Percentiles rank a stretch among this genome's conserved stretches.
phyloP scores from a whole-genome alignment of 768 basidiomycete genomes.

The Panaeolus papilionaceus region DNA sequence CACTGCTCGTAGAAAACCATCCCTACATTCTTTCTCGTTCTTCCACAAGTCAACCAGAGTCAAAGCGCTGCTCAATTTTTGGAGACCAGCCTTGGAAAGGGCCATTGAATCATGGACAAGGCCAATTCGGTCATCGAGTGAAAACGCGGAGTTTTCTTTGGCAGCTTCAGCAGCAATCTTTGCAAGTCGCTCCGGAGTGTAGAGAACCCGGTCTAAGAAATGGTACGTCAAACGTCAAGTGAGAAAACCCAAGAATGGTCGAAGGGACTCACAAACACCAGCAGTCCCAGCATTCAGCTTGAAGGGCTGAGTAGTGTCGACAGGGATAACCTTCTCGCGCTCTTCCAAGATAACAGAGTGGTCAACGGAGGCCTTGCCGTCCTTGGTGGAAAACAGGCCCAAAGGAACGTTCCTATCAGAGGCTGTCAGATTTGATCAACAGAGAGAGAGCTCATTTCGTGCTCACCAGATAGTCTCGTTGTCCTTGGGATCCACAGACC shows the following conservation, averaged over 20 bases:
- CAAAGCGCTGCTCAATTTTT: slow-evolving; percentile 78
- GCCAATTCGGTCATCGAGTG: slow-evolving; percentile 88
- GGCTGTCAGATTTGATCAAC: not conserved
- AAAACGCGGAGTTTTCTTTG: slow-evolving; percentile 67
- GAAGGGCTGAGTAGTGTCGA: slow-evolving; percentile 82
- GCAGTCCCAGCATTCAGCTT: slow-evolving; percentile 91
- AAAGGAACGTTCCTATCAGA: slow-evolving; percentile 78
- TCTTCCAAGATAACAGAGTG: slow-evolving; percentile 67
- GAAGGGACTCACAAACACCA: slow-evolving; percentile 78
- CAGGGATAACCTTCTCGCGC: slow-evolving; percentile 67
- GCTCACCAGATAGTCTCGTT: slow-evolving; percentile 86
- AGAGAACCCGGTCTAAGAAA: slow-evolving; percentile 78
- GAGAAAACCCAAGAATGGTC: slow-evolving; percentile 8
- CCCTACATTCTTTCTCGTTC: slow-evolving; percentile 76
- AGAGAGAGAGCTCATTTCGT: not conserved
- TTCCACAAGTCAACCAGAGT: slow-evolving; percentile 72
- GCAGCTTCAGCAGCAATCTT: slow-evolving; percentile 84
- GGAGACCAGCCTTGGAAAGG: slow-evolving; percentile 81
- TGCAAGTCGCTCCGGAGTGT: slow-evolving; percentile 78
- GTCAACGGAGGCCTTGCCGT: slow-evolving; percentile 62
- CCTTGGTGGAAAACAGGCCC: slow-evolving; percentile 67
- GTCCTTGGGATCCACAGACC: slow-evolving; percentile 77
- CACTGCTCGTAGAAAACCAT: not conserved
- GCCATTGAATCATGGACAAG: slow-evolving; percentile 84
- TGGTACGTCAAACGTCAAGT: slow-evolving; percentile 16